Conservation (phyloP, 352 stramenopile genomes). For the Phytophthora meadii region DNA sequence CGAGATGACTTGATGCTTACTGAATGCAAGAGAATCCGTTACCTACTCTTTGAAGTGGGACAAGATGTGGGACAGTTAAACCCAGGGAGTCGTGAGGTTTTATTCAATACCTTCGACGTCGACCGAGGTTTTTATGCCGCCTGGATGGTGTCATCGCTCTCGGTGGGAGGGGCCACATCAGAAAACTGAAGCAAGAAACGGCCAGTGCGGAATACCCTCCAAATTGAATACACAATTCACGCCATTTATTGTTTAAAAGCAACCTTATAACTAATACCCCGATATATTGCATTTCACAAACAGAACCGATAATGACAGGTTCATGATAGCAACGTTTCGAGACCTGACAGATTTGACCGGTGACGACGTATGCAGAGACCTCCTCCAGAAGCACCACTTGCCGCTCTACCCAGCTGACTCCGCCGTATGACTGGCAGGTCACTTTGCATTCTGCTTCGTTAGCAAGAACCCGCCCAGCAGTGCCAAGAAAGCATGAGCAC, state of each 20-base stretch:
- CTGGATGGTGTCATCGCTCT: conserved; percentile 27
- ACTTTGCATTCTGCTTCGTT: conserved; percentile 27
- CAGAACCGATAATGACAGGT: too few species aligned
- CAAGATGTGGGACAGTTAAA: conserved; percentile 3
- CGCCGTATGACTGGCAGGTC: conserved; percentile 2
- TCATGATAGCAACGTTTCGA: conserved; percentile 1
- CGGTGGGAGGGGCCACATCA: conserved; percentile 19
- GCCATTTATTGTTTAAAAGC: too few species aligned
- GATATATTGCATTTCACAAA: too few species aligned
- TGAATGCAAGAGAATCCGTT: conserved; percentile 2
- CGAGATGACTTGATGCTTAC: conserved; percentile 1
- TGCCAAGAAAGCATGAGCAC: conserved; percentile 21
- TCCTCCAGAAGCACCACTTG: conserved; percentile 4
- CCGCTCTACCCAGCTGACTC: neutral
- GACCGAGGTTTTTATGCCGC: conserved; percentile 26
- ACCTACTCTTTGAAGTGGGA: conserved; percentile 6
- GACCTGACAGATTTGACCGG: conserved; percentile 13
- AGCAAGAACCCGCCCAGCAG: conserved; percentile 9
- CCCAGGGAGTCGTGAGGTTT: conserved; percentile 15
- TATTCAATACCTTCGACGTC: neutral
- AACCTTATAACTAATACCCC: too few species aligned
- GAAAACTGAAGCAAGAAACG: neutral
- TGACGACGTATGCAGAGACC: conserved; percentile 8
- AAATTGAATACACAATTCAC: too few species aligned
- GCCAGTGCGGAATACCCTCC: too few species aligned